Evolutionary conservation across 1,284 basidiomycete genomes (phyloP).

Genomic region (Meripilus lineatus): DNA sequence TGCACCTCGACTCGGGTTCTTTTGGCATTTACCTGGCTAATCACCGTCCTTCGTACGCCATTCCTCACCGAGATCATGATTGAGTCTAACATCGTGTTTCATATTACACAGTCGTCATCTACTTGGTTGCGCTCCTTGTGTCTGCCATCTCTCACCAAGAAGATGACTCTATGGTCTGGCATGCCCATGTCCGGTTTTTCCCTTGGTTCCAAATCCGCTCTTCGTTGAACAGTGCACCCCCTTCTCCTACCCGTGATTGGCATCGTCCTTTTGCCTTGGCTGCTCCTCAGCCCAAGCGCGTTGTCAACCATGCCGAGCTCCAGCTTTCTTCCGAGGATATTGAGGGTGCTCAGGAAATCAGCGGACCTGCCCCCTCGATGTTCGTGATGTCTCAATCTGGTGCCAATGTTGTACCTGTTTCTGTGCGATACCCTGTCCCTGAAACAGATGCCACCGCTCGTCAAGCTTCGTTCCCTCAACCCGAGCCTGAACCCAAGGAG

Average conservation of each 20-base stretch:
- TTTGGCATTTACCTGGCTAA: slow-evolving; percentile 62
- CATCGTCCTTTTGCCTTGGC: neutral
- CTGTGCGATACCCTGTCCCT: neutral
- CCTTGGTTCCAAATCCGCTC: slow-evolving; percentile 25
- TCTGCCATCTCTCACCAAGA: slow-evolving; percentile 31
- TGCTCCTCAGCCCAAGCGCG: neutral
- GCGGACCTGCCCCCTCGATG: no score
- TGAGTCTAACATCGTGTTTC: neutral
- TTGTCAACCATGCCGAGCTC: neutral
- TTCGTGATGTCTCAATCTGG: neutral
- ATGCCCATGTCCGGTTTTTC: slow-evolving; percentile 44
- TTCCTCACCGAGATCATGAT: neutral
- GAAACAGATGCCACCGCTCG: neutral
- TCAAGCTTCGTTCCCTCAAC: no score
- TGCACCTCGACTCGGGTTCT: slow-evolving; percentile 58
- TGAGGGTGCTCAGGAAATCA: no score
- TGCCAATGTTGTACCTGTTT: neutral
- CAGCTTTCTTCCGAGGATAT: no score
- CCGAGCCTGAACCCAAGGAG: no score
- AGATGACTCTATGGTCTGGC: slow-evolving; percentile 48
- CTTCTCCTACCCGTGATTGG: slow-evolving; percentile 15
- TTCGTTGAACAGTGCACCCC: slow-evolving; percentile 19
- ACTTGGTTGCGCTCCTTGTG: slow-evolving; percentile 35
- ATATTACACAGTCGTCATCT: slow-evolving; percentile 17
- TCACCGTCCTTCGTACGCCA: slow-evolving; percentile 46